Base-by-base conservation (phyloP, 2,329 filamentous ascomycete genomes). In the Bipolaris bicolor region DNA sequence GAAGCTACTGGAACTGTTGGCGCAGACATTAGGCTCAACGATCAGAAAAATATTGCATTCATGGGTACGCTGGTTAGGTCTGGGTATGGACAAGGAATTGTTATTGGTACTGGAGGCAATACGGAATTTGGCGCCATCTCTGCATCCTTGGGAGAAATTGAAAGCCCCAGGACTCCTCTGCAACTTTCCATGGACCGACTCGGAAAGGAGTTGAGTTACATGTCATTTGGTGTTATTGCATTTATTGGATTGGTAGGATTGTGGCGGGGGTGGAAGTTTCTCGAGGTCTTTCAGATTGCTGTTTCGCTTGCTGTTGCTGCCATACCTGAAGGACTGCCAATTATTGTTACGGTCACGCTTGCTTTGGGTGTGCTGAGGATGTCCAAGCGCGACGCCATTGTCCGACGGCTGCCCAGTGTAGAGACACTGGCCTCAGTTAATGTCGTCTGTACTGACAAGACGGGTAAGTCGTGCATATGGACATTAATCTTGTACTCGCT, bases 371-470 rank as follows among this genome's bases (percentile, higher is more conserved):
- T 99, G 7, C 86, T 99, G 70, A 88, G 95, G 56, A 99, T 99
- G 95, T 96, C 95, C 59, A 92, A 88, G 71, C 88, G 94, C 68
- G 91, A 96, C 74, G 95, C 95, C 7, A 99, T 99, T 74, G 94
- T 99, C 58, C 90, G 95, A 65, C 89, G 91, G 72, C 89, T 99
- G 78, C 96, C 96, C 20, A 98, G 95, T 76, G 96, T 99, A 7
- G 95, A 99, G 76, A 99, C 95, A 0, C 80, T 99, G 5, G 96
- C 96, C 7, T 97, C 93, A n/a, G 95, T 99, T 57, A 99, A 98
- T 70, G 93, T 99, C n/a, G 92, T 99, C 6, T 99, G 96, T 80
- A 97, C 92, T 66, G 95, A 99, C 81, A 99, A 99, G 80, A 99
- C 95, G 41, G 92, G 87, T 87, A 78, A 55, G 65, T 60, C 20